A percentile compares a stretch with the other conserved stretches of the same genome.
Evolutionary conservation across 2,329 filamentous ascomycete species (phyloP).

Genomic region (Helotiales sp.): DNA sequence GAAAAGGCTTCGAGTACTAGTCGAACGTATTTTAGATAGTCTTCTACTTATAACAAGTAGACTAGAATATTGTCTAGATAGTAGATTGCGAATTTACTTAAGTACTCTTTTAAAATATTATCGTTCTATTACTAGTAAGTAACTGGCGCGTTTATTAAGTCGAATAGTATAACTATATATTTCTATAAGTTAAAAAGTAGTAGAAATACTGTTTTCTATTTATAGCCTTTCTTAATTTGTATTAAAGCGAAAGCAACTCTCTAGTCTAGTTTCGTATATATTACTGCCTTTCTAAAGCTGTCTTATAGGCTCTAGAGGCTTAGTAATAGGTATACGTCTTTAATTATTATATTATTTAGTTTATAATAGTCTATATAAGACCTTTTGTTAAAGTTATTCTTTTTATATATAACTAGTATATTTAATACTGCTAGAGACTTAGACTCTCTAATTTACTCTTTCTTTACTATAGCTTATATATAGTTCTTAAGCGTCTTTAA

Average conservation of each 20-base stretch:
- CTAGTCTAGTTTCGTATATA: background rate
- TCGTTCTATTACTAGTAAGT: conserved; percentile 22
- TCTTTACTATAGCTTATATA: background rate
- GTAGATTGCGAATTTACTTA: conserved; percentile 13
- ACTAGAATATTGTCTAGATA: conserved; percentile 16
- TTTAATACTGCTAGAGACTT: background rate
- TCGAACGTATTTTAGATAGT: background rate
- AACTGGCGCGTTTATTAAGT: conserved; percentile 25
- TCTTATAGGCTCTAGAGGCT: background rate
- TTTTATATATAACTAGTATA: background rate
- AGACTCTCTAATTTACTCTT: background rate
- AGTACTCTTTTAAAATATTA: conserved; percentile 13
- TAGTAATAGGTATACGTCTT: background rate
- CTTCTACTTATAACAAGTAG: background rate
- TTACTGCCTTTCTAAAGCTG: background rate
- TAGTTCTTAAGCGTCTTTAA: background rate
- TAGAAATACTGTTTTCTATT: conserved; percentile 1
- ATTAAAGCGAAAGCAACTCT: background rate
- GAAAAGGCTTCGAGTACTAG: background rate
- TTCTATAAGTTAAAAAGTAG: conserved; percentile 25
- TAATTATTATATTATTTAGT: background rate
- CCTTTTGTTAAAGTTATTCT: background rate
- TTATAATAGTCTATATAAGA: background rate
- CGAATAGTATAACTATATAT: conserved; percentile 34
- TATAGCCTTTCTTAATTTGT: background rate